Conservation (phyloP, 2,329 filamentous ascomycete species). For the Fusarium sarcochroum region DNA sequence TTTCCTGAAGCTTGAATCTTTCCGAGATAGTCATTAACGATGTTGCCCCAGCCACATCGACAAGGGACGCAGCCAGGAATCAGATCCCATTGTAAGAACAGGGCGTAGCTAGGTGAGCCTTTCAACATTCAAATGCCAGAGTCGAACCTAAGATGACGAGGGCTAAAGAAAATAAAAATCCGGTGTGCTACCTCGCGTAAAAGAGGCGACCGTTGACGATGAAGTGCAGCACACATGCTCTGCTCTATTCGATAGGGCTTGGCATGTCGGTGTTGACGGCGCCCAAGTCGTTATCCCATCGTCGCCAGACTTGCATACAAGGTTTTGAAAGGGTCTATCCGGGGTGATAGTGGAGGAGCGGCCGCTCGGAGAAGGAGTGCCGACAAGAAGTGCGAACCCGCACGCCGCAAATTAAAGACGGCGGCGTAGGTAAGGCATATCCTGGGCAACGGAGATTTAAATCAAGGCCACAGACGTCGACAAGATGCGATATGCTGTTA, state of each 20-base stretch:
- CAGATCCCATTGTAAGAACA: slow-evolving; percentile 1
- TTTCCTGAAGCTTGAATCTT: slow-evolving; percentile 24
- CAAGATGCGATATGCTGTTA: slow-evolving; percentile 29
- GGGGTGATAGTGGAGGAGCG: slow-evolving; percentile 29
- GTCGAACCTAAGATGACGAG: slow-evolving; percentile 22
- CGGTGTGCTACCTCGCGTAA: slow-evolving; percentile 25
- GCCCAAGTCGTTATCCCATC: slow-evolving; percentile 35
- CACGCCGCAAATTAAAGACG: slow-evolving; percentile 19
- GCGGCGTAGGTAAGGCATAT: slow-evolving; percentile 4
- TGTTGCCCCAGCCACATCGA: slow-evolving; percentile 9
- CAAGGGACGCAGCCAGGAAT: slow-evolving; percentile 10
- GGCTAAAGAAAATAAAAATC: too few species aligned
- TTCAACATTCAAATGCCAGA: slow-evolving; percentile 5
- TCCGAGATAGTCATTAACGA: slow-evolving; percentile 21
- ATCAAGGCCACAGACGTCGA: slow-evolving; percentile 24
- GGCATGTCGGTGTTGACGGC: slow-evolving; percentile 13
- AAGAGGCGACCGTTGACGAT: slow-evolving; percentile 24
- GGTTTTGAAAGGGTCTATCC: slow-evolving; percentile 22
- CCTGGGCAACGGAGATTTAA: slow-evolving; percentile 38
- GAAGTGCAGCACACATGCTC: slow-evolving; percentile 10
- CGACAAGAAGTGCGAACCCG: slow-evolving; percentile 15
- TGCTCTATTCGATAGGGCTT: slow-evolving; percentile 11
- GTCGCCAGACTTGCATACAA: slow-evolving; percentile 31
- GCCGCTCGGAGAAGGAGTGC: slow-evolving; percentile 33
- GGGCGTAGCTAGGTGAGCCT: background rate